phyloP scores from a whole-genome alignment of 306 rosid species.

The Abrus precatorius region DNA sequence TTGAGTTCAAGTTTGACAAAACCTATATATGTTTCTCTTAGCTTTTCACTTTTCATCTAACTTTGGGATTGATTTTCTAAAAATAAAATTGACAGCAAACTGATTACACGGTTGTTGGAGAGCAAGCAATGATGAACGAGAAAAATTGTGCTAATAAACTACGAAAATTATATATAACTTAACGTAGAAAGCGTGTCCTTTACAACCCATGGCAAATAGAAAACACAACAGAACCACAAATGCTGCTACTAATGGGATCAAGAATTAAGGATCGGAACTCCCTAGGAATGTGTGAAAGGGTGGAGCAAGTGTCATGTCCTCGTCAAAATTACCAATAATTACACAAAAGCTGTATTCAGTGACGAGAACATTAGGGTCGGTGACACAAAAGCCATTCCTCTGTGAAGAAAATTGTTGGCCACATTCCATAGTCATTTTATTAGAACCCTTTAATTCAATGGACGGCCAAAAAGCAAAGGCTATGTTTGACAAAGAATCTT shows the following conservation, averaged over 20 bases:
- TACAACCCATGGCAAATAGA: neutral
- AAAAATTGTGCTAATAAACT: neutral
- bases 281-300: conserved; percentile 58
- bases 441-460: conserved; percentile 36
- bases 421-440: conserved; percentile 8
- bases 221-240: neutral
- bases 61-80: neutral
- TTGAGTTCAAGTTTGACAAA: neutral
- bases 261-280: conserved; percentile 35
- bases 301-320: conserved; percentile 47
- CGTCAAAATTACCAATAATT: conserved; percentile 58
- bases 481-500: conserved; percentile 59
- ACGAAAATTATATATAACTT: neutral
- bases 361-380: conserved; percentile 48
- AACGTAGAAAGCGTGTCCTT: neutral
- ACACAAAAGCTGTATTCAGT: conserved; percentile 44
- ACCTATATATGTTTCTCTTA: neutral
- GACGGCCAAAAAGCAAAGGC: conserved; percentile 56
- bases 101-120: neutral
- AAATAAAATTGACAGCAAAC: neutral
- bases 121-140: neutral
- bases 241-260: conserved; percentile 22
- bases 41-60: neutral
- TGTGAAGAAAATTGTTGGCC: neutral
- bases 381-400: conserved; percentile 59